A percentile compares a stretch with the other conserved stretches of the same genome.
Conservation (phyloP, 2,329 filamentous ascomycete genomes). For the Dactylellina drechsleri region DNA sequence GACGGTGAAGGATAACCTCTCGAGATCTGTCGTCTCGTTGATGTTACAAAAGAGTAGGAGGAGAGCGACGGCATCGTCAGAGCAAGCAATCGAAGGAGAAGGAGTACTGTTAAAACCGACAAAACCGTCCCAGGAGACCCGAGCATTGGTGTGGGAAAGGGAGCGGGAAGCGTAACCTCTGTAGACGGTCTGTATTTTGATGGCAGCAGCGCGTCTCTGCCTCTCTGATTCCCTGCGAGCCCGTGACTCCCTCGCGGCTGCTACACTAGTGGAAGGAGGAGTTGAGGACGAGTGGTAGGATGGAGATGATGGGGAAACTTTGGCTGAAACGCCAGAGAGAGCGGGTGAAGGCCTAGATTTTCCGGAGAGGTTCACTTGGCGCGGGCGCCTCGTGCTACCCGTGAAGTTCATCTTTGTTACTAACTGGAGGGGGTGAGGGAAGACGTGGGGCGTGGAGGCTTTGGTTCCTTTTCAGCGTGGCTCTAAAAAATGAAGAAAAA, state of each 20-base stretch:
- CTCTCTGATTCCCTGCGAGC: conserved; percentile 45
- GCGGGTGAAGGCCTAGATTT: conserved; percentile 24
- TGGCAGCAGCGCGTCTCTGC: conserved; percentile 25
- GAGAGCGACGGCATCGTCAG: conserved; percentile 20
- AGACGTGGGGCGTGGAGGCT: background rate
- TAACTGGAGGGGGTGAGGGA: background rate
- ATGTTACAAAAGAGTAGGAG: conserved; percentile 39
- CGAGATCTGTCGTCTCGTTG: conserved; percentile 14
- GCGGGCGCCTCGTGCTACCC: conserved; percentile 81
- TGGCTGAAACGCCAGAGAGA: background rate
- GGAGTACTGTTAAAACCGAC: conserved; percentile 16
- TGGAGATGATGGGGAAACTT: background rate
- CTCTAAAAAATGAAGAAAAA: no score
- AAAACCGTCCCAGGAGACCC: conserved; percentile 29
- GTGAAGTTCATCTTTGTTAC: conserved; percentile 69
- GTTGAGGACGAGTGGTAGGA: background rate
- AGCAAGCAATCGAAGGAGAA: background rate
- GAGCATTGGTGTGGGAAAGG: background rate
- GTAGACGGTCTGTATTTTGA: conserved; percentile 41
- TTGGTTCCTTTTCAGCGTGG: no score
- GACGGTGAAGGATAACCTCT: conserved; percentile 20
- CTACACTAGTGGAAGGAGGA: conserved; percentile 1
- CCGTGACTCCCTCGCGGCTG: conserved; percentile 29
- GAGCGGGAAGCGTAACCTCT: conserved; percentile 30
- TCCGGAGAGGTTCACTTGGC: conserved; percentile 94